phyloP scores from a whole-genome alignment of 179 eudicot species.

The Beta lomatogona region DNA sequence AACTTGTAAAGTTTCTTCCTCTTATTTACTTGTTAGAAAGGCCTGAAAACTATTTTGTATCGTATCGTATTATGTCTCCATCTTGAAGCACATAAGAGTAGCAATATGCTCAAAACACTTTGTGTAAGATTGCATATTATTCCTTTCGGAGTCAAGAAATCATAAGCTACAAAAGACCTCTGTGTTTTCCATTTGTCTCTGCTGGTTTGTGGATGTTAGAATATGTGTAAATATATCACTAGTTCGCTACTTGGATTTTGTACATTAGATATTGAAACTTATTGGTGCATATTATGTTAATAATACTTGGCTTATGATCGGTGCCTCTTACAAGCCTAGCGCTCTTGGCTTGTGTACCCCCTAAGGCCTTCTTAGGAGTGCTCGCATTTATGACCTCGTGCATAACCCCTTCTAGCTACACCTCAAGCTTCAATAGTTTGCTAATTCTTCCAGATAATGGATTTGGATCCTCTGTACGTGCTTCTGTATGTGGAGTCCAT shows the following conservation, averaged over 20 bases:
- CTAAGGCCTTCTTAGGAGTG: not conserved
- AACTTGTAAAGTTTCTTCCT: not conserved
- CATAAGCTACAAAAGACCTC: constrained; percentile 14
- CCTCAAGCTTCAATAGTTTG: not conserved
- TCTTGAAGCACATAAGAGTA: constrained; percentile 16
- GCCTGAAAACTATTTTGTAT: constrained; percentile 2
- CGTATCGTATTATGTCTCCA: constrained; percentile 15
- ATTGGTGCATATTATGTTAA: not conserved
- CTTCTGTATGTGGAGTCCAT: not conserved
- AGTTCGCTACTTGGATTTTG: no score
- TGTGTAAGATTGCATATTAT: not conserved
- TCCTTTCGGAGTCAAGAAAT: constrained; percentile 11
- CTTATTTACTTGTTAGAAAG: constrained; percentile 10
- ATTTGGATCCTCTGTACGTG: not conserved
- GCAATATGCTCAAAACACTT: constrained; percentile 1
- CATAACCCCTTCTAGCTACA: not conserved
- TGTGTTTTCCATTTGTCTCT: not conserved
- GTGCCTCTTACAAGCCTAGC: not conserved
- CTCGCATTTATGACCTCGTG: not conserved
- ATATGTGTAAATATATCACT: no score
- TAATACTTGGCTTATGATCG: not conserved
- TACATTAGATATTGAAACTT: not conserved
- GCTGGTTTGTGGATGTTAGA: no score
- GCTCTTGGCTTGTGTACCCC: not conserved
- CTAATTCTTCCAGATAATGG: not conserved